Evolutionary conservation across 805 yeast genomes (phyloP).

Genomic region (baker's yeast (Saccharomyces cerevisiae)): DNA sequence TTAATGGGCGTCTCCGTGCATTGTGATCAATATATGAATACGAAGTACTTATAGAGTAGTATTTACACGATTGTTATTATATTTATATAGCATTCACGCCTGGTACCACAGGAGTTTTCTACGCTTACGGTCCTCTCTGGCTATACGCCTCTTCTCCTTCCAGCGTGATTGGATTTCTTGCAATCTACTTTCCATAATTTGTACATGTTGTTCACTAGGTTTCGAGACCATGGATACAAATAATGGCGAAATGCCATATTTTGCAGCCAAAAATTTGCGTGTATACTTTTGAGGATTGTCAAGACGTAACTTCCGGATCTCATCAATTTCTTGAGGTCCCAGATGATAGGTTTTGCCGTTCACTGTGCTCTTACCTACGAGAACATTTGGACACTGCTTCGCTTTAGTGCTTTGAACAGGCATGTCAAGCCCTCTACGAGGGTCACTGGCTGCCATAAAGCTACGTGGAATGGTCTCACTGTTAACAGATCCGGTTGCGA

Average conservation of each 20-base stretch:
- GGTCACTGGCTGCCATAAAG: conserved; percentile 56
- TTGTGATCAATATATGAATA: background rate
- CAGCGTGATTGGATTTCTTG: conserved; percentile 39
- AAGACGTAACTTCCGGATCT: conserved; percentile 48
- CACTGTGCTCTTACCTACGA: conserved; percentile 19
- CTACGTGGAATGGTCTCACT: conserved; percentile 52
- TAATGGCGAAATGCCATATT: conserved; percentile 44
- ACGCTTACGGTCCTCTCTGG: conserved; percentile 50
- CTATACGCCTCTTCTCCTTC: conserved; percentile 39
- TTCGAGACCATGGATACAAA: conserved; percentile 49
- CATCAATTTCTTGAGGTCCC: conserved; percentile 47
- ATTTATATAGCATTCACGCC: conserved; percentile 24
- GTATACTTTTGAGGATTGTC: conserved; percentile 58
- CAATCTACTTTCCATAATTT: conserved; percentile 42
- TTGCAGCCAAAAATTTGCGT: conserved; percentile 49
- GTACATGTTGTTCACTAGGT: conserved; percentile 33
- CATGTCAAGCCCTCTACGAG: conserved; percentile 38
- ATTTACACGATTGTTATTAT: conserved; percentile 3
- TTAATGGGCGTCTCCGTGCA: conserved; percentile 1
- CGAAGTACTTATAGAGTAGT: background rate
- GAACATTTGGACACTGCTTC: conserved; percentile 36
- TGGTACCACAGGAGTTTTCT: conserved; percentile 59
- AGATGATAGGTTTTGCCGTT: conserved; percentile 43
- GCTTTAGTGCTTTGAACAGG: conserved; percentile 18
- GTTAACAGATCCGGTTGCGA: conserved; percentile 42